Percentiles rank a stretch among this genome's conserved stretches.
phyloP scores from a whole-genome alignment of 495 filamentous ascomycete species.

The Penicillium robsamsonii region DNA sequence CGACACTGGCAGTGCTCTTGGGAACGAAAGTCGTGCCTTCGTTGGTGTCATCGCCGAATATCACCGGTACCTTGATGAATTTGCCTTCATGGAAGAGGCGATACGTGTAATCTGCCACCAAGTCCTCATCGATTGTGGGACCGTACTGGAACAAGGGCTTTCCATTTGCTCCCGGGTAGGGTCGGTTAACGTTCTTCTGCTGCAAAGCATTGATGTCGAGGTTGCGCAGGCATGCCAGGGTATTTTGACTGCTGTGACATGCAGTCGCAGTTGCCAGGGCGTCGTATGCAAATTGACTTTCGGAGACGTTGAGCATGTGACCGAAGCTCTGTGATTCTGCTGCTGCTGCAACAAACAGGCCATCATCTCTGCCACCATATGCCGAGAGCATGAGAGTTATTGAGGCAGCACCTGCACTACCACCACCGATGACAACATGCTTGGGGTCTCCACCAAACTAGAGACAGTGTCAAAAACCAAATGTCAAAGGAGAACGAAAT shows the following conservation, averaged over 20 bases:
- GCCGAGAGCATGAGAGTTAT: constrained; percentile 66
- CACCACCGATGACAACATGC: constrained; percentile 69
- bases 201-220: constrained; percentile 51
- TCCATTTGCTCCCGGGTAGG: constrained; percentile 50
- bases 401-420: constrained; percentile 67
- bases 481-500: not conserved
- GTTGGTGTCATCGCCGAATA: constrained; percentile 70
- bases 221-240: constrained; percentile 57
- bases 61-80: constrained; percentile 67
- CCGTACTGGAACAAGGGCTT: constrained; percentile 59
- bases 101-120: constrained; percentile 61
- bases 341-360: constrained; percentile 60
- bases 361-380: constrained; percentile 53
- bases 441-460: constrained; percentile 72
- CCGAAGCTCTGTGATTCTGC: constrained; percentile 67
- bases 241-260: constrained; percentile 47
- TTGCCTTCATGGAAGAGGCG: constrained; percentile 53
- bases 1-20: constrained; percentile 39
- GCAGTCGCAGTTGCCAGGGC: constrained; percentile 55
- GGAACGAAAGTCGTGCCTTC: constrained; percentile 68
- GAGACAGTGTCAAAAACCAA: not conserved
- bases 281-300: constrained; percentile 66
- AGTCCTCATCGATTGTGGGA: constrained; percentile 57
- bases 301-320: constrained; percentile 53
- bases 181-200: constrained; percentile 49